Evolutionary conservation across 179 eudicot genomes (phyloP), one percentile per base, ranked within the genome.

Genomic region (Spinacia oleracea): DNA sequence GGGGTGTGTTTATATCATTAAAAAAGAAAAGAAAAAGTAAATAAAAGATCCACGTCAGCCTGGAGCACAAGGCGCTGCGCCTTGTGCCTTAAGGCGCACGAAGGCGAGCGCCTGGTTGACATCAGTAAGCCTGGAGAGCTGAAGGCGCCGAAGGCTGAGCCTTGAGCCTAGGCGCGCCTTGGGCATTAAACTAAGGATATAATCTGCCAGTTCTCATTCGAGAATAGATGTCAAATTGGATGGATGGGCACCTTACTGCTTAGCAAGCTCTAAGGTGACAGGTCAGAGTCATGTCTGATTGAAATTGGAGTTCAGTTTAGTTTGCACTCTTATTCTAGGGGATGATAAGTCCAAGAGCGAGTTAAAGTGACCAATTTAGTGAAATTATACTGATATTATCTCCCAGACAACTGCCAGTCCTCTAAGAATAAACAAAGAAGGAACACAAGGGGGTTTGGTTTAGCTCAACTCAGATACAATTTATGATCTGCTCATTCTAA

Each of bases 241-340:
- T 38, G 40, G 40, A 38, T 38, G 40, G 4, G 40, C 40, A 38
- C 40, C 51, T 59, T 2, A 51, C 58, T 31, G 68, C 21, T 53
- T 40, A 45, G 32, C 34, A 78, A 78, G 75, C 59, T 59, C 46
- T 18, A 70, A 58, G 80, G 75, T 43, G 69, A 58, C 67, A 40
- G 48, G 50, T 67, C 72, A 38, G 29, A 40, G 10, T 40, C 4
- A 18, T 48, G 42, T 27, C n/a, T 71, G 3, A n/a, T 70, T 45
- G 10, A 18, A 45, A 27, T 11, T 11, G 12, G 20, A 14, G 56
- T 48, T 42, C 9, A 69, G 55, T 71, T 43, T 69, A 14, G 32
- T 12, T 69, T 45, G 55, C 34, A 43, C 31, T 42, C 32, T 69
- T 69, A 69, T 23, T 48, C 75, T 20, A 70, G 7, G 34, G 34